These are phyloP conservation scores for Ramaria rubella DNA, from an alignment of 768 basidiomycete species.

Conservation along the genomic window DNA sequence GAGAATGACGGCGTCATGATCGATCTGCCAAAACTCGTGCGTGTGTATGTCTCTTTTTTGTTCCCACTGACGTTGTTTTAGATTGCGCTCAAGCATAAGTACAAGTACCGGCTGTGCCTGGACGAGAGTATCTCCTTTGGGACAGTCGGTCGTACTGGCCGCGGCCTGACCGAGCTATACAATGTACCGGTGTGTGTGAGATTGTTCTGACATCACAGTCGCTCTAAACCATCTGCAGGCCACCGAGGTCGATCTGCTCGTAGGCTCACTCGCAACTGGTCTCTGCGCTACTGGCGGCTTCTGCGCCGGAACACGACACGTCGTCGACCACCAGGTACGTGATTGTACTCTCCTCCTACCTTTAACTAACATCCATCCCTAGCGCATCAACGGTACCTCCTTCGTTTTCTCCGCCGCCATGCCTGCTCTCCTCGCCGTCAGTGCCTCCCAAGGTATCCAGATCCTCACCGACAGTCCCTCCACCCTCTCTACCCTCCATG, in stretches of 20 bases:
- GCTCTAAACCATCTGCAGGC: conserved; percentile 43
- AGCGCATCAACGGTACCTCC: conserved; percentile 93
- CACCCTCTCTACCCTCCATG: conserved; percentile 68
- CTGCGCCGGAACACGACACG: conserved; percentile 80
- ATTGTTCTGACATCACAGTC: background rate
- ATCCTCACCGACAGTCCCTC: conserved; percentile 70
- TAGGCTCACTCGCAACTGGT: conserved; percentile 82
- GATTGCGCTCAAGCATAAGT: conserved; percentile 92
- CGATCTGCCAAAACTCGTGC: conserved; percentile 85
- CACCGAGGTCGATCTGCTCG: conserved; percentile 87
- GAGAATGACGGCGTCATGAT: conserved; percentile 90
- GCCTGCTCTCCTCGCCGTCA: conserved; percentile 83
- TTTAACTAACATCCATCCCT: conserved; percentile 1
- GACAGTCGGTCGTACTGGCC: conserved; percentile 84
- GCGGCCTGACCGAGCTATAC: conserved; percentile 91
- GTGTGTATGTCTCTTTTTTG: conserved; percentile 25
- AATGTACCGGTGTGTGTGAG: conserved; percentile 70
- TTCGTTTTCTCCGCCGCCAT: conserved; percentile 96
- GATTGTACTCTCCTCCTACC: background rate
- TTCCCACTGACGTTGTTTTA: conserved; percentile 22
- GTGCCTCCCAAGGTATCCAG: conserved; percentile 80
- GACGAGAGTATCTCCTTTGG: conserved; percentile 96
- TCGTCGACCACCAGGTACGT: conserved; percentile 81
- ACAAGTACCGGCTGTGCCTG: conserved; percentile 91
- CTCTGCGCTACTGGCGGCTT: conserved; percentile 87